A percentile compares a stretch with the other conserved stretches of the same genome.
phyloP scores from a whole-genome alignment of 2,329 filamentous ascomycete genomes.

The Colletotrichum sidae region DNA sequence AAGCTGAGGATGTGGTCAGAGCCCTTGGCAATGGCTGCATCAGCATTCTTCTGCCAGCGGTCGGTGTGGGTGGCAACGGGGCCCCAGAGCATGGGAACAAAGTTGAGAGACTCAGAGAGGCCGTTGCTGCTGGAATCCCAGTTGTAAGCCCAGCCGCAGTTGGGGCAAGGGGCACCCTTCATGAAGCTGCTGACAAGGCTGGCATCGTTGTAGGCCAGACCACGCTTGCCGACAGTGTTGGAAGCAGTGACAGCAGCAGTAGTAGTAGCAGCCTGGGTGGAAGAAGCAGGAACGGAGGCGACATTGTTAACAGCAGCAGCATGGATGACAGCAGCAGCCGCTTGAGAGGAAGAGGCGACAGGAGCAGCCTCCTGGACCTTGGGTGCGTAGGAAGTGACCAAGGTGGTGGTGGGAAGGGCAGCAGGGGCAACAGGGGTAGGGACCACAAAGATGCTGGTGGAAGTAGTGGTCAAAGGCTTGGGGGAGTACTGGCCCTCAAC shows the following conservation, averaged over 20 bases:
- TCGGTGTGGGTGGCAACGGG: slow-evolving; percentile 54
- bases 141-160: slow-evolving; percentile 75
- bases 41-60: slow-evolving; percentile 63
- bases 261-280: slow-evolving; percentile 33
- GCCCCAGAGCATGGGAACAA: slow-evolving; percentile 77
- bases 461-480: slow-evolving; percentile 29
- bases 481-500: slow-evolving; percentile 21
- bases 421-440: slow-evolving; percentile 20
- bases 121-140: slow-evolving; percentile 66
- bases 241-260: slow-evolving; percentile 37
- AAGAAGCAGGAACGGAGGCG: slow-evolving; percentile 36
- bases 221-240: slow-evolving; percentile 65
- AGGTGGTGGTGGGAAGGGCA: slow-evolving; percentile 39
- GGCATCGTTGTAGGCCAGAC: slow-evolving; percentile 75
- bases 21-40: slow-evolving; percentile 64
- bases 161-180: slow-evolving; percentile 45
- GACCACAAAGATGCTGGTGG: slow-evolving; percentile 30
- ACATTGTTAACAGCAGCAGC: slow-evolving; percentile 24
- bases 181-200: slow-evolving; percentile 64
- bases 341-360: slow-evolving; percentile 39
- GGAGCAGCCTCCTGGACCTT: slow-evolving; percentile 27
- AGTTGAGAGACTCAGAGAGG: slow-evolving; percentile 61
- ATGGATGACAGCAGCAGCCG: slow-evolving; percentile 28
- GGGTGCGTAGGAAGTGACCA: slow-evolving; percentile 30
- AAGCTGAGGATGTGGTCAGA: slow-evolving; percentile 71